Percentiles rank a stretch among this genome's conserved stretches.
phyloP scores from a whole-genome alignment of 106 monocot genomes.

The Triglochin maritima region DNA sequence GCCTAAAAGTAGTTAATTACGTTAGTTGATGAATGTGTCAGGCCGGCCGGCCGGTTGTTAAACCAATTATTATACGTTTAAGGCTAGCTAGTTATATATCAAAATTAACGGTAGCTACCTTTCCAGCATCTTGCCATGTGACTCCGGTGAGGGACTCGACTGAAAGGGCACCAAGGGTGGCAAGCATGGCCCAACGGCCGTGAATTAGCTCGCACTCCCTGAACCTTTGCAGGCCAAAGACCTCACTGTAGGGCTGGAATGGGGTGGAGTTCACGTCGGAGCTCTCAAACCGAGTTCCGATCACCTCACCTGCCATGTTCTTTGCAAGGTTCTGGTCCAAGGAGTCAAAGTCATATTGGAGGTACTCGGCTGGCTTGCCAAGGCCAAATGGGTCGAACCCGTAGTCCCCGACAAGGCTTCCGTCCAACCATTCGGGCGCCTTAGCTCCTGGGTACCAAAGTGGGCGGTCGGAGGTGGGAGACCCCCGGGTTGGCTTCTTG shows the following conservation, averaged over 20 bases:
- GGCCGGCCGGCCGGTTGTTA: no score
- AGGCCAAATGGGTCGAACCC: slow-evolving; percentile 95
- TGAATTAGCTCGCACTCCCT: slow-evolving; percentile 98
- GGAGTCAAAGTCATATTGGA: slow-evolving; percentile 82
- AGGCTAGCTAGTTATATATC: no score
- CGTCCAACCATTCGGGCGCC: slow-evolving; percentile 84
- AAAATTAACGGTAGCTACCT: slow-evolving; percentile 31
- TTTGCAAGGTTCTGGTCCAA: slow-evolving; percentile 94
- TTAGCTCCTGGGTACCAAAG: slow-evolving; percentile 86
- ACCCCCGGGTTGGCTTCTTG: slow-evolving; percentile 32
- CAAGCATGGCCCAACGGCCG: slow-evolving; percentile 96
- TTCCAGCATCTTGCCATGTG: slow-evolving; percentile 98
- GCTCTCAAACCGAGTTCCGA: slow-evolving; percentile 69
- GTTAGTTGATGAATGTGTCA: no score
- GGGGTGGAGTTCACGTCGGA: slow-evolving; percentile 85
- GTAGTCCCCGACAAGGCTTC: slow-evolving; percentile 76
- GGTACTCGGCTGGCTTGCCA: slow-evolving; percentile 93
- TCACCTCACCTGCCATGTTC: slow-evolving; percentile 58
- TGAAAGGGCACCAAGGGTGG: slow-evolving; percentile 79
- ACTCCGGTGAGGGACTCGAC: slow-evolving; percentile 88
- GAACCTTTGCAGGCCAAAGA: slow-evolving; percentile 91
- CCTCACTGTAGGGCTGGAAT: slow-evolving; percentile 89
- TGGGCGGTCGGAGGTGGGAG: slow-evolving; percentile 42
- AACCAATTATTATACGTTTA: no score
- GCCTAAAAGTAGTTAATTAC: no score